phyloP scores from a whole-genome alignment of 2,329 filamentous ascomycete genomes.

The Pyrenophora tritici-repentis region DNA sequence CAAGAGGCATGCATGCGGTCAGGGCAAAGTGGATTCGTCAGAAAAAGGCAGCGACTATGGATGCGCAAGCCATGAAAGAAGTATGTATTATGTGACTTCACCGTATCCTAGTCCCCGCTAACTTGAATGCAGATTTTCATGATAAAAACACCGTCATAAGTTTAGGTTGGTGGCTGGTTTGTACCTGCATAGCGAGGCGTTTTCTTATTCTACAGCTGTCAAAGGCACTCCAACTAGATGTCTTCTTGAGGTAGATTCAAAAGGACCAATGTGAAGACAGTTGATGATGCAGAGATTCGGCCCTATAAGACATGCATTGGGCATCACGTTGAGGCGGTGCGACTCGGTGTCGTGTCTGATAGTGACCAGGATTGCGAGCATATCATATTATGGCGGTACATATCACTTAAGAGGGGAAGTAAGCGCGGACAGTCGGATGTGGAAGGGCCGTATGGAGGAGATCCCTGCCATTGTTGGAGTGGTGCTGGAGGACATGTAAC shows the following conservation, averaged over 20 bases:
- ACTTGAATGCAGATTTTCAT: conserved; percentile 41
- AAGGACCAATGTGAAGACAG: too few species aligned
- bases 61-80: conserved; percentile 84
- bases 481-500: too few species aligned
- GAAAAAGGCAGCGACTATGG: conserved; percentile 81
- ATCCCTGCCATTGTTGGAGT: too few species aligned
- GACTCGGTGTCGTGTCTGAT: too few species aligned
- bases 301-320: conserved; percentile 11
- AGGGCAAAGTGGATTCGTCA: conserved; percentile 84
- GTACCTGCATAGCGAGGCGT: conserved; percentile 43
- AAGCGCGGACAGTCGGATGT: too few species aligned
- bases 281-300: too few species aligned
- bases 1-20: conserved; percentile 71
- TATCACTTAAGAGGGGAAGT: too few species aligned
- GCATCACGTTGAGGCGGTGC: too few species aligned
- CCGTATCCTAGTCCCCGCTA: conserved; percentile 7
- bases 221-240: background rate
- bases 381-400: too few species aligned
- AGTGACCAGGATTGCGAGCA: too few species aligned
- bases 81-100: conserved; percentile 51
- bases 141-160: conserved; percentile 43
- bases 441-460: too few species aligned
- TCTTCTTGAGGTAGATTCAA: background rate
- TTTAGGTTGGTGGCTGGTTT: background rate
- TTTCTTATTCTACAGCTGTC: conserved; percentile 7